Conservation (phyloP, 2,329 filamentous ascomycete genomes). For the Stachybotrys elegans region DNA sequence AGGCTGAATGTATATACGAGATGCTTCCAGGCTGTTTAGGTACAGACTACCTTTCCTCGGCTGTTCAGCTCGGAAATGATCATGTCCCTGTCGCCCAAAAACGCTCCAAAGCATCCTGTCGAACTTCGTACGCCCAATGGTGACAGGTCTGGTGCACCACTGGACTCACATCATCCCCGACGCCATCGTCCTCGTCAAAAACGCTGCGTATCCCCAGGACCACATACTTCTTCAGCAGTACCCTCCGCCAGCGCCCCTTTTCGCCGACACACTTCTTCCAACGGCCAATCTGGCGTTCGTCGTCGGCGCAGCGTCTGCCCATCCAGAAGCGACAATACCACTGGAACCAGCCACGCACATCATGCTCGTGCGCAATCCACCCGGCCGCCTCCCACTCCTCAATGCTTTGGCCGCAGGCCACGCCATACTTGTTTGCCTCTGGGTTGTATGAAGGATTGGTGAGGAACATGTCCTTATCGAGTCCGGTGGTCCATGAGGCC, state of each 20-base stretch:
- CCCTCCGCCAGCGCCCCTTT: not conserved
- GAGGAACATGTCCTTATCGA: not conserved
- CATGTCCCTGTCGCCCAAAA: not conserved
- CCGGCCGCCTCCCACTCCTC: not conserved
- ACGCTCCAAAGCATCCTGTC: not conserved
- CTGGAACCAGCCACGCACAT: not conserved
- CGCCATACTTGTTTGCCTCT: not conserved
- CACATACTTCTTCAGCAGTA: not conserved
- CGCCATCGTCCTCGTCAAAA: not conserved
- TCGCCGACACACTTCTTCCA: constrained; percentile 1
- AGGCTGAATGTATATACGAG: too few relatives aligned
- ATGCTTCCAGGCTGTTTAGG: too few relatives aligned
- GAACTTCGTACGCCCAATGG: not conserved
- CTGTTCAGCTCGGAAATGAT: too few relatives aligned
- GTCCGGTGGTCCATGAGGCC: not conserved
- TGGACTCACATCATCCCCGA: not conserved
- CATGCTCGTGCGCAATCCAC: not conserved
- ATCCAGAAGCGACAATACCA: constrained; percentile 1
- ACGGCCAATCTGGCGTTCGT: not conserved
- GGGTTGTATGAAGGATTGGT: not conserved
- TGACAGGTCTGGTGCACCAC: constrained; percentile 1
- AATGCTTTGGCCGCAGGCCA: not conserved
- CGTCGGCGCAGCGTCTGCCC: not conserved
- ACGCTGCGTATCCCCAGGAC: not conserved
- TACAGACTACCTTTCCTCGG: too few relatives aligned